These are phyloP conservation scores for Austroboletus rostrupii DNA, from an alignment of 1,284 basidiomycete species.

Conservation along the genomic window DNA sequence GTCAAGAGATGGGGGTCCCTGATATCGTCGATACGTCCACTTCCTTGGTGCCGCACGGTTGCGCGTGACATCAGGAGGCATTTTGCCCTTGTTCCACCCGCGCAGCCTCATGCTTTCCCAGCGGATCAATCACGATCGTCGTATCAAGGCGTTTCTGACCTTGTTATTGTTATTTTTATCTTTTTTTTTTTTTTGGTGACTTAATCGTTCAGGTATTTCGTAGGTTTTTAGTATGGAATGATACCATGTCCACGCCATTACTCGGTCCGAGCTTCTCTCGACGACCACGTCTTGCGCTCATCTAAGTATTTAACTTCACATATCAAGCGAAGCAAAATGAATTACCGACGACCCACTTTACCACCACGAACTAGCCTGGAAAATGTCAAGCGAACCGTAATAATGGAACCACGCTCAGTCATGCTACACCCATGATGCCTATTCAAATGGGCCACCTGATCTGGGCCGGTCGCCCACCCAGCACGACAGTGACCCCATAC, in stretches of 20 bases:
- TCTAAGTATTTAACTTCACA: neutral
- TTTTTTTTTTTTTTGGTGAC: neutral
- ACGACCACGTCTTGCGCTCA: too few relatives aligned
- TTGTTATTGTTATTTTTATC: neutral
- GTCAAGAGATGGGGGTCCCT: neutral
- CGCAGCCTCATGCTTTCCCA: neutral
- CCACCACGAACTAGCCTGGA: neutral
- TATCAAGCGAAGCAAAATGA: neutral
- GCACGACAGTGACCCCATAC: conserved; percentile 1
- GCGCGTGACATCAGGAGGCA: conserved; percentile 1
- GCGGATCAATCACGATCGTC: conserved; percentile 8
- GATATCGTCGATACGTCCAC: neutral
- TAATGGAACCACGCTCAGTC: neutral
- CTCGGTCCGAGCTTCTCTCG: neutral
- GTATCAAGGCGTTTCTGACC: neutral
- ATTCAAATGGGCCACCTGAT: conserved; percentile 11
- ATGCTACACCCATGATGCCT: neutral
- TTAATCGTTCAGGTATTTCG: neutral
- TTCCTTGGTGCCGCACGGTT: neutral
- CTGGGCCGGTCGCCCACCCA: neutral
- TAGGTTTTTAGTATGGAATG: neutral
- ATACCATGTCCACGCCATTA: neutral
- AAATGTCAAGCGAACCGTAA: neutral
- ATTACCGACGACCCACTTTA: neutral
- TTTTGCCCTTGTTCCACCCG: conserved; percentile 7